Percentiles rank a stretch among this genome's conserved stretches.
Conservation (phyloP, 306 rosid species). For the Cicer cuneatum region DNA sequence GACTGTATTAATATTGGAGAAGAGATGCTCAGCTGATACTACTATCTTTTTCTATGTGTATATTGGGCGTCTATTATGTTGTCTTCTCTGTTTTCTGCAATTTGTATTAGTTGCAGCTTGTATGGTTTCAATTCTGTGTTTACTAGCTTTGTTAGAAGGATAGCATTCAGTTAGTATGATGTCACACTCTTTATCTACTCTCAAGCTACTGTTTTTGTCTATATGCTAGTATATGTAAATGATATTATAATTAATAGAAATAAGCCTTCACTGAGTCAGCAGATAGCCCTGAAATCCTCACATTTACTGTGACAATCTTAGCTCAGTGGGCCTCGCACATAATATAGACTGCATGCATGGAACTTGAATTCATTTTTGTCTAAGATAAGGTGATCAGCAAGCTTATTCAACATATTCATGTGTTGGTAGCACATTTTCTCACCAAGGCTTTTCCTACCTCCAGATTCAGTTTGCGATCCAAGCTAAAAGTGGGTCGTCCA, state of each 20-base stretch:
- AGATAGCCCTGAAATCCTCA: neutral
- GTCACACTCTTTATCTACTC: too few relatives aligned
- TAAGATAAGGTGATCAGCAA: neutral
- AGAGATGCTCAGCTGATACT: neutral
- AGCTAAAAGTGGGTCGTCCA: neutral
- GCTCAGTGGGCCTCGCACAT: neutral
- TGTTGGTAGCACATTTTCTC: neutral
- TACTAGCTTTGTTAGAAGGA: neutral
- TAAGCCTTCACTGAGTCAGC: too few relatives aligned
- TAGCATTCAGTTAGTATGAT: neutral
- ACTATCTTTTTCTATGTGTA: neutral
- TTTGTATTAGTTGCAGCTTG: slow-evolving; percentile 4
- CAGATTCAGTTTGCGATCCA: neutral
- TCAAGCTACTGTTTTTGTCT: too few relatives aligned
- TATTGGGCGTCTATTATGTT: neutral
- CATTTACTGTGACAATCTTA: neutral
- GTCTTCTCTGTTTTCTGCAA: neutral
- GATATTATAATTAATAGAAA: too few relatives aligned
- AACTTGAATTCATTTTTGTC: neutral
- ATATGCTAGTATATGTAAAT: too few relatives aligned
- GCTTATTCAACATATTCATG: neutral
- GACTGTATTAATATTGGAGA: neutral
- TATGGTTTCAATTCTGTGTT: neutral
- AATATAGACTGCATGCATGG: neutral
- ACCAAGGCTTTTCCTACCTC: neutral